Evolutionary conservation across 1,284 basidiomycete species (phyloP), one percentile per base, ranked within the genome.

Genomic region (Sporisorium reilianum): DNA sequence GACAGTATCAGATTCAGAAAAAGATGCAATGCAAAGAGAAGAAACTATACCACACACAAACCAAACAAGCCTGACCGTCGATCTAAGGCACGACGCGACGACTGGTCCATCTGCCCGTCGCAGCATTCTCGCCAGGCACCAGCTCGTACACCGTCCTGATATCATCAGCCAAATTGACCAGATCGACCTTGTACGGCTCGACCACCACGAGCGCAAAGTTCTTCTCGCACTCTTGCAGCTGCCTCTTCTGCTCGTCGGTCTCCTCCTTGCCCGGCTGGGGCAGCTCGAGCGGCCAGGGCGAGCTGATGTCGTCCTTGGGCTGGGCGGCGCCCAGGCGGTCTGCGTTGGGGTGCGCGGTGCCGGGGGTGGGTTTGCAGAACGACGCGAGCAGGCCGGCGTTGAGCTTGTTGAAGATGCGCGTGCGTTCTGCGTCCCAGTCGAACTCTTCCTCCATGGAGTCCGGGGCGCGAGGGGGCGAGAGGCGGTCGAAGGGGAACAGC

Each of bases 391-490:
- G 65, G 16, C 78, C 79, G 11, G 85, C 78, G 20, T 66, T 78
- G 54, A 86, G 70, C 65, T 85, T 85, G 51, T 84, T 70, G 44
- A 82, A 86, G 67, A 85, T 82, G 9, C 85, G 64, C 6, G 63
- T 64, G 5, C 85, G 76, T 69, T 86, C 85, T 9, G 65, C 63
- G 44, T 83, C 84, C 85, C 85, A 86, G 55, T 83, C 76, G 66
- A 85, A 86, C 5, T 59, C 30, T 11, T 60, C 30, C 10, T 57
- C 59, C 53, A 66, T 79, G 64, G 61, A 28, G 3, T 42, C 57
- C 18, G 64, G 50, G 1, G 67, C 56, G 6, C 54, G 55, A 0
- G 76, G 72, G 1, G 79, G 79, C 2, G 69, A 66, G 30, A 78
- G 72, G 1, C 67, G 57, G 0, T 71, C 66, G 22, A 64, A 61